Evolutionary conservation across 352 stramenopile genomes (phyloP).

Genomic region (Phytophthora cactorum): DNA sequence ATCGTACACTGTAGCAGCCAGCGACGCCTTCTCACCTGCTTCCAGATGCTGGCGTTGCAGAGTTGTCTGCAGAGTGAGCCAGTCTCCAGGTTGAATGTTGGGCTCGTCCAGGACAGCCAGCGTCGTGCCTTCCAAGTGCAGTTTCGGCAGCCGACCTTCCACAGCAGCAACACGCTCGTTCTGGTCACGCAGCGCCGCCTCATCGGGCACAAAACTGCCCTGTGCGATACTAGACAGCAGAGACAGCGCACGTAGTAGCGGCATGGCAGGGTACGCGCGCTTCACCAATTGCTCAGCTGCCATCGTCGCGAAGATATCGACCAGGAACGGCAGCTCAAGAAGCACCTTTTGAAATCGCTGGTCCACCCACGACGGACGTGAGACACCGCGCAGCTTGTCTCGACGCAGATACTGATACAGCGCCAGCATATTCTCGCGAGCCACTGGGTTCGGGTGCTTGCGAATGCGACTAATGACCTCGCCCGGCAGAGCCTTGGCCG

Average conservation of each 20-base stretch:
- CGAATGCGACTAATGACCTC: slow-evolving; percentile 76
- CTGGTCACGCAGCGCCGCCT: slow-evolving; percentile 65
- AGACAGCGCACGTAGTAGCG: slow-evolving; percentile 62
- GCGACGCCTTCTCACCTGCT: slow-evolving; percentile 44
- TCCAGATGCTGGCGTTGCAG: slow-evolving; percentile 60
- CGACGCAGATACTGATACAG: slow-evolving; percentile 82
- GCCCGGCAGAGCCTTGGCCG: slow-evolving; percentile 58
- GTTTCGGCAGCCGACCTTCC: slow-evolving; percentile 42
- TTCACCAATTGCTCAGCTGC: slow-evolving; percentile 73
- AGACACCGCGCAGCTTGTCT: slow-evolving; percentile 68
- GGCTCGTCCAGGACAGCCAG: slow-evolving; percentile 69
- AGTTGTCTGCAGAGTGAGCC: slow-evolving; percentile 71
- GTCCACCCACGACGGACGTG: slow-evolving; percentile 76
- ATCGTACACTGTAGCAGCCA: slow-evolving; percentile 75
- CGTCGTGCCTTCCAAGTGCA: slow-evolving; percentile 42
- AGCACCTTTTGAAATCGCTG: slow-evolving; percentile 69
- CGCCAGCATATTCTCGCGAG: slow-evolving; percentile 84
- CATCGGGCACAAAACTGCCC: slow-evolving; percentile 71
- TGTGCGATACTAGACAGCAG: slow-evolving; percentile 78
- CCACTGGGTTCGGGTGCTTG: slow-evolving; percentile 76
- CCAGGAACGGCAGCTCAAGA: slow-evolving; percentile 76
- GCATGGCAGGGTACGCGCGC: slow-evolving; percentile 60
- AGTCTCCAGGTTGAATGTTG: slow-evolving; percentile 78
- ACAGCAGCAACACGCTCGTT: slow-evolving; percentile 41
- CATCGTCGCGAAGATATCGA: slow-evolving; percentile 76